A percentile compares a stretch with the other conserved stretches of the same genome.
Evolutionary conservation across 257 asterid species (phyloP).

Genomic region (Solanum tarijense): DNA sequence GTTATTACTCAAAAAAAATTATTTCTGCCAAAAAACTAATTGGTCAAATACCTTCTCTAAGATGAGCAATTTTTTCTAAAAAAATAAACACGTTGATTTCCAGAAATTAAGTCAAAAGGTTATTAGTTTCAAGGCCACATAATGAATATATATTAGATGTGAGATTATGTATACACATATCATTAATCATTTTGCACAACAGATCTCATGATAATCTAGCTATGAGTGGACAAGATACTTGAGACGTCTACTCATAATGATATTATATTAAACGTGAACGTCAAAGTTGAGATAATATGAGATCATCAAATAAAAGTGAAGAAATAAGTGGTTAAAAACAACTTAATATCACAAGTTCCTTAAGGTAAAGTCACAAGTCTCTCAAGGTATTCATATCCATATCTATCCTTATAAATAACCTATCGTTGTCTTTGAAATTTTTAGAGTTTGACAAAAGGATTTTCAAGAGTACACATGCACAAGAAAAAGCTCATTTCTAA

Average conservation of each 20-base stretch:
- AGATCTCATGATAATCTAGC: background rate
- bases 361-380: background rate
- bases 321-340: background rate
- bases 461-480: background rate
- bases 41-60: background rate
- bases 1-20: background rate
- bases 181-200: background rate
- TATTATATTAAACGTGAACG: background rate
- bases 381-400: background rate
- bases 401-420: background rate
- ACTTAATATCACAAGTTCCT: background rate
- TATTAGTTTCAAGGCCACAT: background rate
- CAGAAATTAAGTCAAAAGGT: background rate
- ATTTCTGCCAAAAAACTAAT: background rate
- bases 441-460: background rate
- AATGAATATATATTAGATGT: background rate
- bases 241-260: background rate
- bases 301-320: background rate
- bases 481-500: background rate
- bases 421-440: background rate
- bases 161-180: background rate
- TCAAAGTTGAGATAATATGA: background rate
- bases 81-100: background rate
- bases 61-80: background rate
- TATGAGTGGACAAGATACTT: background rate